These are phyloP conservation scores for Phellopilus nigrolimitatus DNA, from an alignment of 1,284 basidiomycete genomes.

Conservation along the genomic window DNA sequence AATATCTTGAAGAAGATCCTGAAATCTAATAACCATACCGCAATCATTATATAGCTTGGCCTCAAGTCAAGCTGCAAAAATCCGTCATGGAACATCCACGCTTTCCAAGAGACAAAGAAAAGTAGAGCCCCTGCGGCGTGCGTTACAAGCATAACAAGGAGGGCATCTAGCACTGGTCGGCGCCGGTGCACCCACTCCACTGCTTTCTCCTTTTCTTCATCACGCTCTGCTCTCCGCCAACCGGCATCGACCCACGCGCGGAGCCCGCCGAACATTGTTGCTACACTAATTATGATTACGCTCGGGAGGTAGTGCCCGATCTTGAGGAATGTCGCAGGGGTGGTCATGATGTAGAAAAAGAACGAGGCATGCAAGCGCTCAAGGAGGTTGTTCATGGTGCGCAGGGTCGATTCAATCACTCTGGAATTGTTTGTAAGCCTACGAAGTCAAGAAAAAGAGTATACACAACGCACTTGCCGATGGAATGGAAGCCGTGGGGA, in stretches of 20 bases:
- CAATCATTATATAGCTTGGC: conserved; percentile 1
- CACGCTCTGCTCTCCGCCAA: conserved; percentile 36
- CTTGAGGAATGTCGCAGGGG: conserved; percentile 76
- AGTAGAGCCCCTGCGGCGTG: conserved; percentile 47
- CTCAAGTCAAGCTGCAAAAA: conserved; percentile 2
- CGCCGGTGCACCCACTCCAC: conserved; percentile 34
- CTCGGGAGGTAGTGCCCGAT: conserved; percentile 88
- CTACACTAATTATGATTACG: conserved; percentile 74
- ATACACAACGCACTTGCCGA: conserved; percentile 63
- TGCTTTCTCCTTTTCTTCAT: conserved; percentile 21
- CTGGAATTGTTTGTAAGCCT: conserved; percentile 35
- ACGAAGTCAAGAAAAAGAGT: conserved; percentile 2
- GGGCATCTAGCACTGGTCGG: conserved; percentile 46
- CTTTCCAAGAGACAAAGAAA: conserved; percentile 42
- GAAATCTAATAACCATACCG: conserved; percentile 4
- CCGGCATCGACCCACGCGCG: conserved; percentile 63
- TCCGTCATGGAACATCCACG: conserved; percentile 32
- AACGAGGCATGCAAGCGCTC: conserved; percentile 94
- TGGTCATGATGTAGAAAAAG: conserved; percentile 87
- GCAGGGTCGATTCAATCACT: conserved; percentile 78
- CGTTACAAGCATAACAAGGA: conserved; percentile 50
- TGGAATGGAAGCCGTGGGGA: conserved; percentile 91
- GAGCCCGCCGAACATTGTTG: conserved; percentile 79
- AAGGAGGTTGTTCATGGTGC: conserved; percentile 88
- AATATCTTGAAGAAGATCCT: background rate